Evolutionary conservation across 768 basidiomycete species (phyloP), one percentile per base, ranked within the genome.

Genomic region (Termitomyces sp.): DNA sequence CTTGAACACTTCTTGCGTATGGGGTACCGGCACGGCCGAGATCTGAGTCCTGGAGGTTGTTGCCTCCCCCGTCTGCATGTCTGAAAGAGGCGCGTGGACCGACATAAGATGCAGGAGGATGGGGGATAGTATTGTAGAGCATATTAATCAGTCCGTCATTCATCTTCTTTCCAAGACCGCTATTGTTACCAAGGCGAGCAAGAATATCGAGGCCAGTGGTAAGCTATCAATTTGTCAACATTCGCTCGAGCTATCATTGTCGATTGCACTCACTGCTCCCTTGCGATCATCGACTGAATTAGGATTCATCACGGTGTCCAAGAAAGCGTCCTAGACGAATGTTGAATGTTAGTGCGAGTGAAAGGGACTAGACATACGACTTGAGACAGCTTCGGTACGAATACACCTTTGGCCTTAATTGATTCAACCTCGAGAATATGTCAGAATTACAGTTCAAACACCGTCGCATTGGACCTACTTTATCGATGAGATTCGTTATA

Each of bases 81-180:
- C 80, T 75, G 64, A 70, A 81, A 38, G 67, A 60, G 56, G 67
- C 56, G 1, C 56, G 52, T 20, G 67, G 68, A 2, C 78, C 77
- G 38, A 74, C 57, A 52, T 64, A 69, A 0, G 74, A 65, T 16
- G 68, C 71, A 7, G 71, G 71, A 35, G 71, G 69, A 23, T 86
- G 85, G 36, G 85, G 84, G 15, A 84, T 73, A 16, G 87, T 78
- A 64, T 85, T 83, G 64, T 83, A 82, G 9, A 76, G 70, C 58
- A 77, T 56, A 68, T 71, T 75, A 56, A 78, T 61, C 0, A 60
- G 62, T 6, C 60, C 60, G 42, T 68, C 62, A 33, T 64, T 63
- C 43, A 68, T 45, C 20, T 59, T 56, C 54, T 62, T 64, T 3
- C 62, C 53, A 9, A 64, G 42, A 42, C 57, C 56, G 36, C 32